These are phyloP conservation scores for Angomonas ambiguus DNA, from an alignment of 208 protist genomes.

Conservation along the genomic window DNA sequence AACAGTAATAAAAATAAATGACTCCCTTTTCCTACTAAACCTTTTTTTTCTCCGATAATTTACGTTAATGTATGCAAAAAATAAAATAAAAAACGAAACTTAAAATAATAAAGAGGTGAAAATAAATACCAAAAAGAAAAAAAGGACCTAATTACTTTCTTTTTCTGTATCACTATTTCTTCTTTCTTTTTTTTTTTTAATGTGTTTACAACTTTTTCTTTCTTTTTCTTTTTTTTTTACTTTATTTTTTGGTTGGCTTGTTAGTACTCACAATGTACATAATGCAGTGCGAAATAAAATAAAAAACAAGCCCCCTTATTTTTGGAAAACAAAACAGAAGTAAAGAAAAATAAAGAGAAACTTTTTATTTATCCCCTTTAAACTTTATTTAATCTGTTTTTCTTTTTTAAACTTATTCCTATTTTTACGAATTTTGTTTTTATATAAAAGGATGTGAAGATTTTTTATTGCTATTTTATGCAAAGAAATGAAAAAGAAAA, in stretches of 20 bases:
- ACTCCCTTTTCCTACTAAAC: too few species aligned
- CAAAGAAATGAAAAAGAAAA: neutral
- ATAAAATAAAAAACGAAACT: too few species aligned
- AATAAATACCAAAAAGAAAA: neutral
- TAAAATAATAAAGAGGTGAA: neutral
- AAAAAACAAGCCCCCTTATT: too few species aligned
- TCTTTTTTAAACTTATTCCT: constrained; percentile 2
- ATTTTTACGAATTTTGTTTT: too few species aligned
- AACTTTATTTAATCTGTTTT: neutral
- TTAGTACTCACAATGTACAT: too few species aligned
- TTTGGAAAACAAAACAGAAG: too few species aligned
- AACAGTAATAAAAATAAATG: too few species aligned
- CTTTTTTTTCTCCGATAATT: too few species aligned
- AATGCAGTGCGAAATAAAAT: too few species aligned
- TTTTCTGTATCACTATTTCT: neutral
- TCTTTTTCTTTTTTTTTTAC: neutral
- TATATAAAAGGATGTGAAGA: too few species aligned
- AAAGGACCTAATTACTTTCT: neutral
- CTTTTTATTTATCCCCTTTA: neutral
- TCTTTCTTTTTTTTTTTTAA: neutral
- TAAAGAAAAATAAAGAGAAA: neutral
- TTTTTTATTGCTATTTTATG: neutral
- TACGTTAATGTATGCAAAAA: too few species aligned
- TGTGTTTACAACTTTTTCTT: neutral
- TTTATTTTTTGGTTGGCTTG: too few species aligned